Conservation (phyloP, 176 grass and related monocot species). For the Tillandsia fasciculata region DNA sequence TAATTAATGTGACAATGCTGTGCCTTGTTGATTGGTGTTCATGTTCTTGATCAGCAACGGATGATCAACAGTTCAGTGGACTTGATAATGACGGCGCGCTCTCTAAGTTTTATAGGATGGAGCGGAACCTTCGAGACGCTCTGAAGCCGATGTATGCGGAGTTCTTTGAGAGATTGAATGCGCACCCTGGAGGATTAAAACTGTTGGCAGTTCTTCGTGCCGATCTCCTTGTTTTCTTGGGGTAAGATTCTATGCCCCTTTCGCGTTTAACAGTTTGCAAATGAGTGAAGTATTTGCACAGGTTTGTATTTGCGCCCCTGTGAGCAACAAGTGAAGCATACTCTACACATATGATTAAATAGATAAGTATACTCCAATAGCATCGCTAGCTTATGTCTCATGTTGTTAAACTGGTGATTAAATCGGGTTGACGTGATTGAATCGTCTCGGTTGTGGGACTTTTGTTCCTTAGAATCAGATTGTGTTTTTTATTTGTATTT, state of each 20-base stretch:
- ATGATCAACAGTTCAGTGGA: conserved; percentile 16
- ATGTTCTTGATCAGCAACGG: neutral
- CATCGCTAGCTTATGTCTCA: too few species aligned
- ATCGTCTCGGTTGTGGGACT: too few species aligned
- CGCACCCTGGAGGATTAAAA: conserved; percentile 78
- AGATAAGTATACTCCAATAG: too few species aligned
- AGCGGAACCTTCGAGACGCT: conserved; percentile 59
- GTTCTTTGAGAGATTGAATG: conserved; percentile 81
- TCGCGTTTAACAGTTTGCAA: neutral
- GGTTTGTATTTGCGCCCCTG: neutral
- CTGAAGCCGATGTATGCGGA: conserved; percentile 56
- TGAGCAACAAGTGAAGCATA: too few species aligned
- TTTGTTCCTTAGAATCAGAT: too few species aligned
- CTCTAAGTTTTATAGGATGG: conserved; percentile 70
- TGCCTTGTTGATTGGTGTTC: neutral
- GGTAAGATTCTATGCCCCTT: conserved; percentile 33
- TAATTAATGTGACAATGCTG: neutral
- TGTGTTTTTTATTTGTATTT: too few species aligned
- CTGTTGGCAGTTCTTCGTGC: conserved; percentile 68
- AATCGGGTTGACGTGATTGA: too few species aligned
- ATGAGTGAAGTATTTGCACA: neutral
- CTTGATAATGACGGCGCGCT: conserved; percentile 33
- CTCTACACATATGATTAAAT: too few species aligned
- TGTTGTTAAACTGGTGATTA: too few species aligned
- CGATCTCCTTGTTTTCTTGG: conserved; percentile 65